Base-by-base conservation (phyloP, 306 rosid species). In the Dalbergia oliveri region DNA sequence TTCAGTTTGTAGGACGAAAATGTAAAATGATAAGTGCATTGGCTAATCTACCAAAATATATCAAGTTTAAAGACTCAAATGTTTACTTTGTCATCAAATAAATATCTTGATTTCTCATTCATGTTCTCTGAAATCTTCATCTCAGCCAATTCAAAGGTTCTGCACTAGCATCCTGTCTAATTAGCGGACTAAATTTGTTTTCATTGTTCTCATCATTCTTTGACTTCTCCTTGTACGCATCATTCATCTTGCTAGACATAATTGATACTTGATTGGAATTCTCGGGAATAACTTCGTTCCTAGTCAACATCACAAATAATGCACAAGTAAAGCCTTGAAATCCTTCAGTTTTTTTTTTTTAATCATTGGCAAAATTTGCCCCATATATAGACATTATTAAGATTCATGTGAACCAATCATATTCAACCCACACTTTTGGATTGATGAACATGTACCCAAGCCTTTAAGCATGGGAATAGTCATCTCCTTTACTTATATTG, bases 191-290 rank as follows among this genome's bases (percentile, higher is more conserved):
- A 26, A 70, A 14, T 66, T 79, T 72, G 8, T 67, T 65, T 60
- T 23, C 71, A 73, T 2, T 70, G 60, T n/a, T 80, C 19, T 73
- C 65, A 39, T 76, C 47, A 33, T 44, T 60, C 59, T 64, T 69
- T 64, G 47, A 50, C 19, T 69, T 75, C 53, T 56, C 74, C 33
- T 43, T 59, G 2, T 19, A 51, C 66, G 33, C 71, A 75, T 15
- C 84, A 73, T 69, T 72, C 31, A 16, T 67, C 53, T 75, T 51
- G 33, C 18, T n/a, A 10, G 16, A 56, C 6, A 70, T 60, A 26
- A 59, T 50, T 69, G 76, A 64, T 76, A 68, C 88, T 69, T 77
- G 71, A 69, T 64, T 66, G 50, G 19, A 62, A 60, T 72, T 82
- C 39, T 59, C 41, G 44, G 72, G 45, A 16, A 82, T 47, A n/a